Evolutionary conservation across 139 green algal species (phyloP), one percentile per base, ranked within the genome.

Genomic region (Coelastrella sp.): DNA sequence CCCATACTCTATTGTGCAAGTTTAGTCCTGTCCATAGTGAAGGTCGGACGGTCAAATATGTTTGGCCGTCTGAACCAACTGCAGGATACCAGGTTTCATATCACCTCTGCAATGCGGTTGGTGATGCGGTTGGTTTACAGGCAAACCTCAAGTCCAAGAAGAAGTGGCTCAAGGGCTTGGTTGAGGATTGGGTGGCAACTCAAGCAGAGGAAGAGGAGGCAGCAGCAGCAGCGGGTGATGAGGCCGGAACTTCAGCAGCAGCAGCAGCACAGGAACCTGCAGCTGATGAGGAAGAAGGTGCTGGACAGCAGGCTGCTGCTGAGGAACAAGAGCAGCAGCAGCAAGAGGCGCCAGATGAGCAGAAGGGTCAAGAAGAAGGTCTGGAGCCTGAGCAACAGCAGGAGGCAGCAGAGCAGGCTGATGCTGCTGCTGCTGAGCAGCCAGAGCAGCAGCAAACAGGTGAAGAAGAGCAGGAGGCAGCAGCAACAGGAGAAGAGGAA

Each of bases 111-210:
- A n/a, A n/a, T n/a, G n/a, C n/a, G n/a, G n/a, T n/a, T n/a, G n/a
- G n/a, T n/a, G n/a, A n/a, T n/a, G n/a, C n/a, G 62, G 45, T 45
- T 45, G 30, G 37, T 60, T 2, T 73, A 21, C 79, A 85, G 79
- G 63, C 66, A 2, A 53, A 77, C 38, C 41, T 85, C 19, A 59
- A 72, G 60, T 38, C 41, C n/a, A 76, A 77, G 41, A 85, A 77
- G 79, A 27, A 74, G 62, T 74, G 64, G 2, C 19, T 85, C 7
- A 85, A 85, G 79, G 19, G 1, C 8, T 62, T 85, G 13, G 25
- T 73, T 5, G 11, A 66, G 63, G 79, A 48, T 17, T 85, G 63
- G 60, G n/a, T n/a, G 30, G 60, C 6, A 45, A 34, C 7, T 11
- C 17, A 35, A 15, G 71, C 21, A 8, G 71, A 63, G 7, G 71